These are phyloP conservation scores for Tuber magnatum DNA, from an alignment of 495 filamentous ascomycete genomes.

Conservation along the genomic window DNA sequence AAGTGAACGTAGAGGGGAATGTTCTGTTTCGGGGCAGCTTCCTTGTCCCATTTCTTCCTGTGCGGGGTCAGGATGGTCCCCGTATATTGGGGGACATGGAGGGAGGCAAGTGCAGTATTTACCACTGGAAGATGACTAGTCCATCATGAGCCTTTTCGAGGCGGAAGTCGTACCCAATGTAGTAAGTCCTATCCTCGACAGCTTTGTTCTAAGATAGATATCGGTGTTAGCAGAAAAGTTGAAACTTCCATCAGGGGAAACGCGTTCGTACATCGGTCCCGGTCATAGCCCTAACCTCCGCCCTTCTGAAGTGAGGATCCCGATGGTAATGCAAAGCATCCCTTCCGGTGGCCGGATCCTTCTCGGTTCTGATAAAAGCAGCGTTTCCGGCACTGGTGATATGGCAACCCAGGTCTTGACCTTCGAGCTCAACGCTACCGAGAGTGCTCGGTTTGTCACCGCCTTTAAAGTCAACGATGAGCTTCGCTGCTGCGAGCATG, in stretches of 20 bases:
- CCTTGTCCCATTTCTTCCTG: constrained; percentile 32
- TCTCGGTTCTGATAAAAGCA: constrained; percentile 36
- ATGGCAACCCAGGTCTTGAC: constrained; percentile 31
- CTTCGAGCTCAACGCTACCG: constrained; percentile 33
- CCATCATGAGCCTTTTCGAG: constrained; percentile 29
- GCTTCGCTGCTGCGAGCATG: constrained; percentile 14
- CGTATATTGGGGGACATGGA: background rate
- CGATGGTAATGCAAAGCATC: constrained; percentile 39
- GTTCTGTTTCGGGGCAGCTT: constrained; percentile 32
- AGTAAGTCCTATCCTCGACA: constrained; percentile 38
- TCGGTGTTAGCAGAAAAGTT: background rate
- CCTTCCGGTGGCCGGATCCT: constrained; percentile 28
- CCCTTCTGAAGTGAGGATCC: constrained; percentile 39
- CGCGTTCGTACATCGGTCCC: background rate
- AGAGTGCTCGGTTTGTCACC: constrained; percentile 24
- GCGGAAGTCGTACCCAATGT: constrained; percentile 41
- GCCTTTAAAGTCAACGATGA: constrained; percentile 35
- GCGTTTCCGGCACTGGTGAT: constrained; percentile 27
- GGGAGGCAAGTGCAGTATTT: background rate
- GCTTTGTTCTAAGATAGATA: constrained; percentile 14
- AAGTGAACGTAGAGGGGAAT: constrained; percentile 41
- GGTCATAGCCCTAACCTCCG: constrained; percentile 39
- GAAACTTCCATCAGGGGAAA: background rate
- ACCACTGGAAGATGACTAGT: constrained; percentile 42
- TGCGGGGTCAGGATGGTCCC: background rate